These are phyloP conservation scores for Physcomitrium patens DNA, from an alignment of 225 moss, liverwort and hornwort species.

Conservation along the genomic window DNA sequence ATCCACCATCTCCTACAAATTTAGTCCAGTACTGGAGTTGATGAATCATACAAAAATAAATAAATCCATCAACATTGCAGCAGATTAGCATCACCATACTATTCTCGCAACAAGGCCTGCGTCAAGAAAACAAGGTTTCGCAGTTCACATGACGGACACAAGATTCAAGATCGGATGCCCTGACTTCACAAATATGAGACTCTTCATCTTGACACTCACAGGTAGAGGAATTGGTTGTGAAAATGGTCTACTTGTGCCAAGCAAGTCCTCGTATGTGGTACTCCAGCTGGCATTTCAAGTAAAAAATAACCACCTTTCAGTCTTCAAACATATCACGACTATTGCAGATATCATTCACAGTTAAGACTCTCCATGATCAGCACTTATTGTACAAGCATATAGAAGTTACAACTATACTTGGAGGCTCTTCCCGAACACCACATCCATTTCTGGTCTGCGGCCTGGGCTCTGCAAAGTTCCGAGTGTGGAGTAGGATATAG, in stretches of 20 bases:
- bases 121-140: not conserved
- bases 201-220: slow-evolving; percentile 32
- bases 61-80: slow-evolving; percentile 8
- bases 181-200: slow-evolving; percentile 8
- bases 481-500: slow-evolving; percentile 15
- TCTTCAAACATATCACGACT: slow-evolving; percentile 23
- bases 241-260: slow-evolving; percentile 52
- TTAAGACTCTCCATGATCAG: no score
- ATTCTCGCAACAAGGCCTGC: not conserved
- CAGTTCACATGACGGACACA: slow-evolving; percentile 11
- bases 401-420: slow-evolving; percentile 4
- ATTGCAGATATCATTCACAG: not conserved
- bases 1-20: slow-evolving; percentile 94
- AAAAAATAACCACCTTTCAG: slow-evolving; percentile 24
- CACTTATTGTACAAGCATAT: not conserved
- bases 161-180: not conserved
- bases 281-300: slow-evolving; percentile 52
- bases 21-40: not conserved
- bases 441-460: slow-evolving; percentile 11
- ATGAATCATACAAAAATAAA: slow-evolving; percentile 3
- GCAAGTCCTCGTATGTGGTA: slow-evolving; percentile 55
- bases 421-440: not conserved
- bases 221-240: slow-evolving; percentile 50
- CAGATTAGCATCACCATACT: not conserved
- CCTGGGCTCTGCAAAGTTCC: not conserved